phyloP scores from a whole-genome alignment of 1,284 basidiomycete genomes.

The Waitea zeae region DNA sequence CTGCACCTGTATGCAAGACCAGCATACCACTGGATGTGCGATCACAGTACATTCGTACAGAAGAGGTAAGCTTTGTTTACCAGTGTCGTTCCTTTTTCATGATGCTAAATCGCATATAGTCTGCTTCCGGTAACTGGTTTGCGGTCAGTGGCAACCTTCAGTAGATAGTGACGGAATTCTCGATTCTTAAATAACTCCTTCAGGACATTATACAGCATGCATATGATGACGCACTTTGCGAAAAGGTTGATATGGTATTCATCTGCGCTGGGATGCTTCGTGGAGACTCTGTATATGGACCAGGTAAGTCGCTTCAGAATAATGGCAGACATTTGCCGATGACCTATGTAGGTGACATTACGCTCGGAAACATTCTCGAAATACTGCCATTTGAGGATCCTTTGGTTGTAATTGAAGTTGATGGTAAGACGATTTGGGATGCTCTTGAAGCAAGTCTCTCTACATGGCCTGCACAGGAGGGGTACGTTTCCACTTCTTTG shows the following conservation, averaged over 20 bases:
- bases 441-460: conserved; percentile 61
- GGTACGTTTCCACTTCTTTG: conserved; percentile 24
- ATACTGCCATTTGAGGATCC: conserved; percentile 87
- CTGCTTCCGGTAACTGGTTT: conserved; percentile 76
- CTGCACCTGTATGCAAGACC: conserved; percentile 58
- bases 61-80: conserved; percentile 27
- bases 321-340: neutral
- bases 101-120: conserved; percentile 29
- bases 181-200: too few relatives aligned
- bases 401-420: conserved; percentile 67
- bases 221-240: conserved; percentile 64
- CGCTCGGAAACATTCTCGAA: conserved; percentile 72
- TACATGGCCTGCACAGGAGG: conserved; percentile 85
- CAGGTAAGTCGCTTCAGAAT: conserved; percentile 26
- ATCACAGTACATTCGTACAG: conserved; percentile 55
- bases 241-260: conserved; percentile 63
- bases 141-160: too few relatives aligned
- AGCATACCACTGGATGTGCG: conserved; percentile 59
- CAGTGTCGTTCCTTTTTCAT: neutral
- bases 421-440: conserved; percentile 71
- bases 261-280: conserved; percentile 79
- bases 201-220: conserved; percentile 76
- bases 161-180: too few relatives aligned
- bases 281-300: conserved; percentile 75
- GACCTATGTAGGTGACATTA: conserved; percentile 38